Conservation (phyloP, 1,139 yeast species). For the Kluyveromyces marxianus region DNA sequence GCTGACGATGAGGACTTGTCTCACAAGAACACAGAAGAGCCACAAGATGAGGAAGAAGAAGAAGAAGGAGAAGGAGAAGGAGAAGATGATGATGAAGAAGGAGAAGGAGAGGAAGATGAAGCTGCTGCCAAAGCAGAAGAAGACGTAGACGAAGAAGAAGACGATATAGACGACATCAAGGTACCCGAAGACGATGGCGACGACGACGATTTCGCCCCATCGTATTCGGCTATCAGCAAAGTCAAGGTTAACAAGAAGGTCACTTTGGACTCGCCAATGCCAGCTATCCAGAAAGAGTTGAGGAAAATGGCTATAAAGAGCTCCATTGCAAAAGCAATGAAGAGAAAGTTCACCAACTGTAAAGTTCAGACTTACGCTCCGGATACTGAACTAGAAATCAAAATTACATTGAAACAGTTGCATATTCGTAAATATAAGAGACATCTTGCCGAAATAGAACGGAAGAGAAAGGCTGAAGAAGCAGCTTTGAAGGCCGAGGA, state of each 20-base stretch:
- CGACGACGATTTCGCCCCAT: constrained; percentile 23
- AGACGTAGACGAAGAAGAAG: constrained; percentile 12
- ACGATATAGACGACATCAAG: constrained; percentile 10
- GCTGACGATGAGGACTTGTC: constrained; percentile 17
- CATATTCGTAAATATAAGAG: constrained; percentile 27
- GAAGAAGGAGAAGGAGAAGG: not conserved
- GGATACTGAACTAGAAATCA: constrained; percentile 18
- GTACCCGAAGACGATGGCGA: constrained; percentile 21
- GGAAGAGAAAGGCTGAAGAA: constrained; percentile 19
- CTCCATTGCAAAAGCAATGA: constrained; percentile 24
- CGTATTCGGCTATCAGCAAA: constrained; percentile 12
- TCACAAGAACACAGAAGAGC: constrained; percentile 7
- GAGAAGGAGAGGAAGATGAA: constrained; percentile 10
- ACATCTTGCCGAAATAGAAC: constrained; percentile 24
- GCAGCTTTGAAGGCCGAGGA: constrained; percentile 14
- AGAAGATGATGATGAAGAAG: constrained; percentile 9
- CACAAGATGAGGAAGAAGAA: constrained; percentile 1
- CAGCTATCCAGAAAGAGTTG: constrained; percentile 25
- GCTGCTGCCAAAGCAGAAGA: constrained; percentile 15
- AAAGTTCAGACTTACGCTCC: constrained; percentile 22
- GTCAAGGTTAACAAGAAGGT: constrained; percentile 14
- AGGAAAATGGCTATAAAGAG: constrained; percentile 26
- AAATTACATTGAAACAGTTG: constrained; percentile 28
- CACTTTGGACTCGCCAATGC: constrained; percentile 23
- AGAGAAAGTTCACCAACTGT: constrained; percentile 29